Evolutionary conservation across 2,329 filamentous ascomycete species (phyloP), one percentile per base, ranked within the genome.

Genomic region (Fusarium burgessii): DNA sequence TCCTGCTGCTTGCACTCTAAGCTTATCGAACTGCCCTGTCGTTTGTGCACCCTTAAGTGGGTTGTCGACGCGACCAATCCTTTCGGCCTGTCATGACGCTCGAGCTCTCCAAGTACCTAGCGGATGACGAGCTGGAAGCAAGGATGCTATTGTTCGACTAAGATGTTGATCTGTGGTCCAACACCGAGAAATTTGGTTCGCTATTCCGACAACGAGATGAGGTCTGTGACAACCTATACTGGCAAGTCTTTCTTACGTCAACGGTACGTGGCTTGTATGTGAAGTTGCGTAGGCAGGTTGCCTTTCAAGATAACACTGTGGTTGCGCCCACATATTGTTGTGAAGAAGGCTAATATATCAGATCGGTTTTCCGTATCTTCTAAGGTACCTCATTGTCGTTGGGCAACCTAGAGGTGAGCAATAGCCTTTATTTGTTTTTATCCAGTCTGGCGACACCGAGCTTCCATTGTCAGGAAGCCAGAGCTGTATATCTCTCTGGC

Each of bases 21-120:
- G 66, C 65, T 68, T 62, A 55, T 67, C 61, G 41, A 66, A 42
- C 42, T 47, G 46, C 47, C 63, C 62, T 49, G 55, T 57, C 45
- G 41, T 36, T 63, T 46, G 42, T 56, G 50, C 61, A 33, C 27
- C 41, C 49, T 13, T 18, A 12, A 43, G 64, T 67, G 56, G 63
- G 41, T 59, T 47, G 18, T 52, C 54, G 40, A 41, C 40, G 36
- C 18, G 13, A 66, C 23, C 43, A 45, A 38, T 36, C 46, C 41
- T 45, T 27, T 67, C 36, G 47, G 47, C n/a, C 17, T 67, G 29
- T 43, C 36, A 46, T 51, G 51, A 68, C 63, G 65, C 63, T 68
- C 63, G 35, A 68, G 56, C 62, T 55, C 61, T 54, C 38, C n/a
- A 17, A 27, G 32, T 41, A 11, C 29, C 29, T 29, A 62, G 55